A percentile compares a stretch with the other conserved stretches of the same genome.
phyloP scores from a whole-genome alignment of 805 yeast genomes.

The Candida michaelii region DNA sequence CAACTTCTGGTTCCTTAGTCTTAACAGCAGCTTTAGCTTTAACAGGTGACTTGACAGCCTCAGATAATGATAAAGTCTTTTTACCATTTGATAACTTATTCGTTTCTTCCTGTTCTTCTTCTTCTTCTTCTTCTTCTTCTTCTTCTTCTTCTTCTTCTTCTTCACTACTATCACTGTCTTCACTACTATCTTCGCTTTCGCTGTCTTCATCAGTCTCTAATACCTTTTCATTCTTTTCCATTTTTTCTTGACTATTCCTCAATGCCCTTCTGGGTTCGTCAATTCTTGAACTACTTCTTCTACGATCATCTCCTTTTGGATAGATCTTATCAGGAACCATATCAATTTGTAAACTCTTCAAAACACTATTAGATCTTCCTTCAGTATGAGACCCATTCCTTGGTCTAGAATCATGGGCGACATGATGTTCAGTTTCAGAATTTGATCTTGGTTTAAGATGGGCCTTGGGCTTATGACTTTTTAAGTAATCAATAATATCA shows the following conservation, averaged over 20 bases:
- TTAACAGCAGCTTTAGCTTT: not conserved
- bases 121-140: not conserved
- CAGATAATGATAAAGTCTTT: not conserved
- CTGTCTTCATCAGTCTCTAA: not conserved
- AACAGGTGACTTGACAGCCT: not conserved
- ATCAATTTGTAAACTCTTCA: constrained; percentile 12
- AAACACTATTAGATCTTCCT: constrained; percentile 1
- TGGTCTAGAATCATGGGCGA: not conserved
- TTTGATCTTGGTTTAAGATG: not conserved
- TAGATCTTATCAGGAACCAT: constrained; percentile 13
- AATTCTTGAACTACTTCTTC: constrained; percentile 2
- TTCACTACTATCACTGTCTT: not conserved
- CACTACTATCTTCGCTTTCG: not conserved
- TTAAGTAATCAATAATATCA: constrained; percentile 5
- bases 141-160: no score
- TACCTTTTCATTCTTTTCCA: not conserved
- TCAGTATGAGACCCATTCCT: not conserved
- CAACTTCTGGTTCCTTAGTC: not conserved
- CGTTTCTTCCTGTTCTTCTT: not conserved
- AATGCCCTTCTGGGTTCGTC: not conserved
- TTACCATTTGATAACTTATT: not conserved
- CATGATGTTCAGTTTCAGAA: constrained; percentile 1
- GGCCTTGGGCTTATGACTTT: constrained; percentile 3
- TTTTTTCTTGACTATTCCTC: constrained; percentile 1
- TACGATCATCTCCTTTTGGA: constrained; percentile 5